Base-by-base conservation (phyloP, 225 moss, liverwort and hornwort species). In the Straminergon stramineum region DNA sequence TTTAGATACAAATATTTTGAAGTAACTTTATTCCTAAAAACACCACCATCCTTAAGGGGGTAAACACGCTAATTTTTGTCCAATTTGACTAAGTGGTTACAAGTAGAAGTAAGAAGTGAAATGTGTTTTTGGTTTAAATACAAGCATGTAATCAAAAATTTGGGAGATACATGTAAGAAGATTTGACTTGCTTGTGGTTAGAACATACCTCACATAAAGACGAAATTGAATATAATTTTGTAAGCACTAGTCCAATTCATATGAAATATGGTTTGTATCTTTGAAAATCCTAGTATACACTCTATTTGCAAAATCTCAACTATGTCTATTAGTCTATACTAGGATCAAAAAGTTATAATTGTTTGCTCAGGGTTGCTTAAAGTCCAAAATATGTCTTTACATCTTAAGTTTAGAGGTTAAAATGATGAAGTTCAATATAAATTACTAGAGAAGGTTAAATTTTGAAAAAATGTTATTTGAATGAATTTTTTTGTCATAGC, bases 1-100 rank as follows among this genome's bases (percentile, higher is more conserved):
- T n/a, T 68, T 37, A 0, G 12, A 68, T 20, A 20, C 4, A 6
- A 37, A 37, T 6, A 37, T 39, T n/a, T 69, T 66, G 23, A 69
- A 69, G 39, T 7, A n/a, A 69, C 13, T 23, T n/a, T 13, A 4
- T 23, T n/a, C 7, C 69, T 13, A 23, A n/a, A 22, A n/a, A 22
- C 2, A 39, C 4, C 1, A 2, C 1, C 1, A 2, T n/a, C 13
- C 7, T 23, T n/a, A 23, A 22, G 23, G 39, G 7, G 1, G n/a
- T 39, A 13, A 22, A 39, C 0, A 14, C 8, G 7, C 14, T 70
- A 24, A 37, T 24, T 70, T 39, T 39, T 39, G 13, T 39, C 5
- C 1, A 70, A 39, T 70, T 70, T 70, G 24, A 70, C 24, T 24
- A 24, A 67, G 11, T 39, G 13, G 8, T 22, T 39, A 7, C 14